These are phyloP conservation scores for Phyllostachys edulis DNA, from an alignment of 176 grass and related monocot genomes.

Conservation along the genomic window DNA sequence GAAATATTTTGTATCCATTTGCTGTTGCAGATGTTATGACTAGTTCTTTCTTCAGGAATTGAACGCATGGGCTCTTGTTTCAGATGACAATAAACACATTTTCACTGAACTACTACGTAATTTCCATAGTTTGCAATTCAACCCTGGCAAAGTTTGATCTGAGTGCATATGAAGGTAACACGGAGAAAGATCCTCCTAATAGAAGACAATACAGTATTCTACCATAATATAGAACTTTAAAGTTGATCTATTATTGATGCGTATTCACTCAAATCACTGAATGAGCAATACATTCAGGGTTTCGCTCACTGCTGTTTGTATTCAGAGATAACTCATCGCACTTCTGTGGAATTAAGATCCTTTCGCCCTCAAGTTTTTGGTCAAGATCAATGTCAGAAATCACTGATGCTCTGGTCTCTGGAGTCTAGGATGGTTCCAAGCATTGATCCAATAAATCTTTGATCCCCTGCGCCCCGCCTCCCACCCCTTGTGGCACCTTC, in stretches of 20 bases:
- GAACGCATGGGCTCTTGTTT: too few relatives aligned
- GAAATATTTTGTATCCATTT: too few relatives aligned
- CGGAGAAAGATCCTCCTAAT: not conserved
- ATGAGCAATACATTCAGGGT: not conserved
- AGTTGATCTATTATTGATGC: not conserved
- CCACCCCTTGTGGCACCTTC: too few relatives aligned
- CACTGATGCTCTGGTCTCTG: not conserved
- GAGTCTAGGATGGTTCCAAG: too few relatives aligned
- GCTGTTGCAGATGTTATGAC: too few relatives aligned
- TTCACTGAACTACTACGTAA: too few relatives aligned
- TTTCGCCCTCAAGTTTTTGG: not conserved
- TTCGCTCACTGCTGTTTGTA: not conserved
- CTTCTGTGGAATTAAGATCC: not conserved
- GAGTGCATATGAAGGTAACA: not conserved
- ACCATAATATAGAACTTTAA: not conserved
- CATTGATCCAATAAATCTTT: too few relatives aligned
- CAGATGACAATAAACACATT: too few relatives aligned
- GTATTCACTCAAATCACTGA: not conserved
- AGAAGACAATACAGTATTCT: not conserved
- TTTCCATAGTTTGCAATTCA: too few relatives aligned
- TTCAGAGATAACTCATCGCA: not conserved
- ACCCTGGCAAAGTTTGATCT: too few relatives aligned
- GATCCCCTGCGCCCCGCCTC: too few relatives aligned
- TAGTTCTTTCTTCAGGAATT: too few relatives aligned
- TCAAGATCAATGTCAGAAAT: conserved; percentile 15